These are phyloP conservation scores for Cutaneotrichosporon spelunceum DNA, from an alignment of 1,284 basidiomycete genomes.

Conservation along the genomic window DNA sequence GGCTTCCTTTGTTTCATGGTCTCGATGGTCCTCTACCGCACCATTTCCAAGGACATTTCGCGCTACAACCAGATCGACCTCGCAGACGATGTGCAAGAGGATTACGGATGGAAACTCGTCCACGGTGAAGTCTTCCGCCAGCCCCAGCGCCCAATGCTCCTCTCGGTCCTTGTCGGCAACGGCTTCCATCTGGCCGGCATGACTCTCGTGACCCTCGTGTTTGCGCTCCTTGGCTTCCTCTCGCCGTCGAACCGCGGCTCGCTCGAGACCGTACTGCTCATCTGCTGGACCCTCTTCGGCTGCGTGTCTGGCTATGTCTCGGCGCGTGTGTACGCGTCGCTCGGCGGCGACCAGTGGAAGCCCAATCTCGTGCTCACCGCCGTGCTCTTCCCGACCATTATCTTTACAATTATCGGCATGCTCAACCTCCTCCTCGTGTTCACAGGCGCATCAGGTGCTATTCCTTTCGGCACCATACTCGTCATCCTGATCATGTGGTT, in stretches of 20 bases:
- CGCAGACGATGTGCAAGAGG: constrained; percentile 93
- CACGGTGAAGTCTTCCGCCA: constrained; percentile 94
- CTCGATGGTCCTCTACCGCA: constrained; percentile 80
- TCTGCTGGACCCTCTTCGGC: constrained; percentile 93
- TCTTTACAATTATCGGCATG: constrained; percentile 78
- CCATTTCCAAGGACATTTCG: constrained; percentile 84
- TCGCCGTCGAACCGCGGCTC: constrained; percentile 94
- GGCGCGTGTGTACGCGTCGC: constrained; percentile 73
- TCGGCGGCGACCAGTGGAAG: constrained; percentile 76
- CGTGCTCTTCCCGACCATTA: constrained; percentile 75
- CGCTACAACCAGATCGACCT: constrained; percentile 96
- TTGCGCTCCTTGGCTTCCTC: constrained; percentile 94
- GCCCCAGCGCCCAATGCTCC: constrained; percentile 70
- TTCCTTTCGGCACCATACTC: constrained; percentile 91
- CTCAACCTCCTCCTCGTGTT: constrained; percentile 82
- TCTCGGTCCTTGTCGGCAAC: constrained; percentile 84
- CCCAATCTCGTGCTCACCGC: constrained; percentile 86
- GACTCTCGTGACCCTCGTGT: constrained; percentile 85
- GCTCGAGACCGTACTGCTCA: constrained; percentile 91
- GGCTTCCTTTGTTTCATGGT: constrained; percentile 89
- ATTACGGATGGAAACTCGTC: constrained; percentile 91
- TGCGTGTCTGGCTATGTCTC: constrained; percentile 88
- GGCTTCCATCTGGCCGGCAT: constrained; percentile 86
- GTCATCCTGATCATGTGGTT: constrained; percentile 92
- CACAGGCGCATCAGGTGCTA: constrained; percentile 86